phyloP scores from a whole-genome alignment of 495 filamentous ascomycete species.

The Podospora pseudocomata region DNA sequence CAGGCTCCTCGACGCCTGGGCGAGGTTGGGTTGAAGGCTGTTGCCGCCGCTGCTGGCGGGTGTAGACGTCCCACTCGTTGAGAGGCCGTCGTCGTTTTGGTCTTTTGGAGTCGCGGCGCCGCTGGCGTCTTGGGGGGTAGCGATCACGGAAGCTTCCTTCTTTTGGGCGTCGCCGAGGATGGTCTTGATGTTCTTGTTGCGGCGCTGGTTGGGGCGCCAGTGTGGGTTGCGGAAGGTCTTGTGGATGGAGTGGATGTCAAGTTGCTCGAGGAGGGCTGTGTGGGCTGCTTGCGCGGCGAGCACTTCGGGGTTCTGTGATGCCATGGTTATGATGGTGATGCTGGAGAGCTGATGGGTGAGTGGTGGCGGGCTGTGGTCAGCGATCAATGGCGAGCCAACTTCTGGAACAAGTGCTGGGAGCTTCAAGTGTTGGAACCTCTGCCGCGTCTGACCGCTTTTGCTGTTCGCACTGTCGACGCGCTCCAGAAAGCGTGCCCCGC shows the following conservation, averaged over 20 bases:
- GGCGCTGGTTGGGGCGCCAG: conserved; percentile 89
- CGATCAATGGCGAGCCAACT: background rate
- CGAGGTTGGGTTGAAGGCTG: conserved; percentile 62
- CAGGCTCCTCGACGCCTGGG: conserved; percentile 77
- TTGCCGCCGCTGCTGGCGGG: conserved; percentile 43
- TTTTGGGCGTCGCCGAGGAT: conserved; percentile 86
- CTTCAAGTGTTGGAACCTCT: conserved; percentile 16
- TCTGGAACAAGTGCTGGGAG: background rate
- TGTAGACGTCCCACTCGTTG: conserved; percentile 56
- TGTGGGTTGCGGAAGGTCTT: conserved; percentile 82
- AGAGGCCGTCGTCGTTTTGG: conserved; percentile 55
- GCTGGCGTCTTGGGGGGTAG: conserved; percentile 72
- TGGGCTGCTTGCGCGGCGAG: conserved; percentile 48
- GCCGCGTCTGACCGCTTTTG: conserved; percentile 26
- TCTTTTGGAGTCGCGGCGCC: conserved; percentile 69
- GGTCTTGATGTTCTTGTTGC: conserved; percentile 98
- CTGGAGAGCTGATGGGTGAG: background rate
- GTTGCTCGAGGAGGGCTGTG: conserved; percentile 66
- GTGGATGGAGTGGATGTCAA: conserved; percentile 77
- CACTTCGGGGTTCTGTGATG: conserved; percentile 30
- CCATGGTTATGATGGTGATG: conserved; percentile 20
- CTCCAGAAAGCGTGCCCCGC: background rate
- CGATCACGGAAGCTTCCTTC: conserved; percentile 73
- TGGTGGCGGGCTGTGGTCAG: background rate
- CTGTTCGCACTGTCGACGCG: conserved; percentile 19